Percentiles rank a stretch among this genome's conserved stretches.
Conservation (phyloP, 2,329 filamentous ascomycete genomes). For the Ophiocordyceps camponoti-floridani region DNA sequence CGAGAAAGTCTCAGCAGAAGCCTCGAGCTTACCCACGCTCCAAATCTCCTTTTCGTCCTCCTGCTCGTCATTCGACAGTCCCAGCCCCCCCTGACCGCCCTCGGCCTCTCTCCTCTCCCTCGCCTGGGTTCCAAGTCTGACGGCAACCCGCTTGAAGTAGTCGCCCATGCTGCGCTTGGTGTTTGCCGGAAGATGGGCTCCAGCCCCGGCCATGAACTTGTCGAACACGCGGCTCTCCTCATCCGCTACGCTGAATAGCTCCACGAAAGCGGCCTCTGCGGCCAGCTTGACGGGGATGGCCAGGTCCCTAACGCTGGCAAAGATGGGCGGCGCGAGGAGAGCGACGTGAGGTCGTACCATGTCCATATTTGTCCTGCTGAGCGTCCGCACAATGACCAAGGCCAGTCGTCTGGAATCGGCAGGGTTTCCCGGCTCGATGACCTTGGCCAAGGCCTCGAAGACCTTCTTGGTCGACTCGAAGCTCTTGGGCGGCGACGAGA, state of each 20-base stretch:
- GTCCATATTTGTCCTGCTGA: constrained; percentile 63
- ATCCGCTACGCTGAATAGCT: constrained; percentile 78
- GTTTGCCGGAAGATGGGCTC: constrained; percentile 46
- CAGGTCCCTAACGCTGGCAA: constrained; percentile 74
- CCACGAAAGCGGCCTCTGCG: constrained; percentile 84
- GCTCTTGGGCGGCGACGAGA: constrained; percentile 47
- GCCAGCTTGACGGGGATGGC: constrained; percentile 92
- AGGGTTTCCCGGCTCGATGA: constrained; percentile 61
- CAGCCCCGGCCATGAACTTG: constrained; percentile 62
- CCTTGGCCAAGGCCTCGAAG: constrained; percentile 57
- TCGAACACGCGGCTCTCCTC: constrained; percentile 78
- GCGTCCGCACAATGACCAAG: constrained; percentile 73
- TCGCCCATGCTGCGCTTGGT: constrained; percentile 84
- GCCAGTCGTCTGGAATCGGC: constrained; percentile 72
- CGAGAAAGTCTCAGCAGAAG: constrained; percentile 41
- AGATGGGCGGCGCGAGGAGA: constrained; percentile 66
- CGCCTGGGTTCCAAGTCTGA: constrained; percentile 70
- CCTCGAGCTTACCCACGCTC: constrained; percentile 82
- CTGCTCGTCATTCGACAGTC: constrained; percentile 73
- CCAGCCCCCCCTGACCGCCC: constrained; percentile 70
- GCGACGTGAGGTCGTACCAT: constrained; percentile 66
- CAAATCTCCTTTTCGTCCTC: constrained; percentile 94
- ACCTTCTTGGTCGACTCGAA: constrained; percentile 66
- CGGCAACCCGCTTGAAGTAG: constrained; percentile 87
- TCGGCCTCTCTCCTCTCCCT: constrained; percentile 83